Percentiles rank a stretch among this genome's conserved stretches.
phyloP scores from a whole-genome alignment of 78 protist species.

The Emiliania huxleyi region DNA sequence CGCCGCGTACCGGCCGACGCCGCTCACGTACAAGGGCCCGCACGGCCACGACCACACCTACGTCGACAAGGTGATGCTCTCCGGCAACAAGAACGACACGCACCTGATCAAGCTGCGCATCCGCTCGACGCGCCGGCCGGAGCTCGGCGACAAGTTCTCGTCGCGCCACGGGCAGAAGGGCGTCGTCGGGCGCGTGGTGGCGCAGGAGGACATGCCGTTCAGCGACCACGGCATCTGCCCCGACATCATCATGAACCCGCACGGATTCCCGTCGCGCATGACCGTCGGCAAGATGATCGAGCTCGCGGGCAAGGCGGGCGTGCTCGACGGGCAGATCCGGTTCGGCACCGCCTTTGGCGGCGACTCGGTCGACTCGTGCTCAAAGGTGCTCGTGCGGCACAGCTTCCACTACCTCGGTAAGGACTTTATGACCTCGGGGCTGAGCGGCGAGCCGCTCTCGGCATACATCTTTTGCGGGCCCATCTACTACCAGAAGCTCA shows the following conservation, averaged over 20 bases:
- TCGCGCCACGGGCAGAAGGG: too few relatives aligned
- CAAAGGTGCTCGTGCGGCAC: constrained; percentile 65
- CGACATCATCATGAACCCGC: constrained; percentile 99
- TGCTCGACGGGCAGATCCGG: constrained; percentile 17
- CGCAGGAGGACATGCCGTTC: constrained; percentile 95
- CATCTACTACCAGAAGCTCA: constrained; percentile 98
- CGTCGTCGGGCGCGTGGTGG: too few relatives aligned
- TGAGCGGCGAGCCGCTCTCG: constrained; percentile 77
- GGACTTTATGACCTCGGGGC: constrained; percentile 87
- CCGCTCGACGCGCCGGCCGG: constrained; percentile 89
- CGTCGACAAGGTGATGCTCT: constrained; percentile 68
- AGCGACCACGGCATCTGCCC: constrained; percentile 94
- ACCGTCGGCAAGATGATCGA: constrained; percentile 98
- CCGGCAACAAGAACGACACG: constrained; percentile 72
- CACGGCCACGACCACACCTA: background rate
- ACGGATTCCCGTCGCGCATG: too few relatives aligned
- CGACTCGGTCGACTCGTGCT: constrained; percentile 77
- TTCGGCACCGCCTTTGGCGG: constrained; percentile 89
- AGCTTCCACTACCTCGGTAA: constrained; percentile 97
- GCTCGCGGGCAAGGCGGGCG: constrained; percentile 90
- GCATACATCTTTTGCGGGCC: constrained; percentile 98
- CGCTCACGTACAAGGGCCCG: constrained; percentile 59
- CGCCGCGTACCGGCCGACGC: too few relatives aligned
- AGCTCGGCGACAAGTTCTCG: too few relatives aligned
- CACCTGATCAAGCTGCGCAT: constrained; percentile 78